Base-by-base conservation (phyloP, 495 filamentous ascomycete species). In the Xylaria sp. region DNA sequence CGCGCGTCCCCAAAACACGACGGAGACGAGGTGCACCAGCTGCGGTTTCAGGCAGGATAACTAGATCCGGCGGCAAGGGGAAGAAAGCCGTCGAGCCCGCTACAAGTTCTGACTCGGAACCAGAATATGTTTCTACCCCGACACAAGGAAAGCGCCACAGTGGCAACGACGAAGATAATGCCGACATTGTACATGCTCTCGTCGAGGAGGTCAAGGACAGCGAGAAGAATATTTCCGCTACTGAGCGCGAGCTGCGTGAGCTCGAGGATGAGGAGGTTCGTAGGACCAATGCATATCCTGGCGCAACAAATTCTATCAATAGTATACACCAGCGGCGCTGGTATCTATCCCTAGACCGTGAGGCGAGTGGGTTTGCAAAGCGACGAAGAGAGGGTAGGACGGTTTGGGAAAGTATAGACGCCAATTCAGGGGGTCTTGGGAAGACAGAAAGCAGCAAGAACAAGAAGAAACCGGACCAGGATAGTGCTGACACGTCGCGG, bases 281-380 rank as follows among this genome's bases (percentile, higher is more conserved):
- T n/a, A 72, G 76, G 5, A 86, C 85, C 14, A 93, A 93, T 69
- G 88, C 90, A 21, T 92, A 93, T 76, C 78, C 87, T 0, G 89
- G 90, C 26, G 87, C 90, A 0, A 81, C 61, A 0, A 92, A 92
- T 74, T 86, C 80, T 15, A 88, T 92, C 44, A 86, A 84, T 5
- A 91, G 89, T 12, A 82, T 92, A 24, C 86, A 92, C 72, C 88
- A 91, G 75, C 85, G 90, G 2, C 79, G 82, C 5, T 93, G 90
- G 90, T 89, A 85, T 68, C 75, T 91, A 21, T 84, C 83, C 31
- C 76, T 91, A 17, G 90, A 92, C 63, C 81, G 86, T 2, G 71
- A 70, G 6, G 82, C 80, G 7, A 88, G 85, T 48, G 90, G 90
- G 26, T 90, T 92, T 63, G 74, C 78, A 17, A 79, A 72, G 57